Base-by-base conservation (phyloP, 305 asterid genomes). In the Andrographis paniculata region DNA sequence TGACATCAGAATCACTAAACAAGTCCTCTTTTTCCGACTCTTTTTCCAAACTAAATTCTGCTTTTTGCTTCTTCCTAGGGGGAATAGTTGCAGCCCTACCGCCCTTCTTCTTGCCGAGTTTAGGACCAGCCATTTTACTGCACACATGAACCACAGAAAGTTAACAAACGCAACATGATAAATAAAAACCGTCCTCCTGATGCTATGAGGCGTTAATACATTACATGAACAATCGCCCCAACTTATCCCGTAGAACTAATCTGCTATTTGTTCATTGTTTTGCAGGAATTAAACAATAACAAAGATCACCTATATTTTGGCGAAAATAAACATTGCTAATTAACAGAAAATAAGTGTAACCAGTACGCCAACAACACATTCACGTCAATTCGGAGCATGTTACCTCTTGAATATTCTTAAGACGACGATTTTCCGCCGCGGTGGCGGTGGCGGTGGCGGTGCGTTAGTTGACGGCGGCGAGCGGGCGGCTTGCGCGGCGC, bases 41-140 rank as follows among this genome's bases (percentile, higher is more conserved):
- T 30, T 67, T 67, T 18, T 54, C 70, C 18, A 45, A 1, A 10
- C 43, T 13, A 47, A 61, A 52, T 7, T 58, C 63, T 13, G 75
- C 59, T 61, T 89, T 89, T 50, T 72, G 87, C 76, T 80, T 82
- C 82, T 85, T 82, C 51, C 33, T 68, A 9, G 80, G 73, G 28
- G 77, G 75, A 54, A 66, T 41, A 45, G 58, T 71, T 20, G 30
- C 53, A 0, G 70, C 44, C 48, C 33, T 64, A 9, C 53, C 49
- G 2, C 72, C 70, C 64, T 53, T 65, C 45, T 59, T 64, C 58
- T 68, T 74, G 48, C 58, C 59, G 36, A 70, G 38, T 59, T 70
- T 65, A 16, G 72, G 65, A 55, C 78, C 92, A 42, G 65, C 91
- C 96, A 87, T 87, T 62, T 12, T 60, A 56, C 79, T 73, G 75